phyloP scores from a whole-genome alignment of 2,329 filamentous ascomycete species.

The Trichoderma oligosporum region DNA sequence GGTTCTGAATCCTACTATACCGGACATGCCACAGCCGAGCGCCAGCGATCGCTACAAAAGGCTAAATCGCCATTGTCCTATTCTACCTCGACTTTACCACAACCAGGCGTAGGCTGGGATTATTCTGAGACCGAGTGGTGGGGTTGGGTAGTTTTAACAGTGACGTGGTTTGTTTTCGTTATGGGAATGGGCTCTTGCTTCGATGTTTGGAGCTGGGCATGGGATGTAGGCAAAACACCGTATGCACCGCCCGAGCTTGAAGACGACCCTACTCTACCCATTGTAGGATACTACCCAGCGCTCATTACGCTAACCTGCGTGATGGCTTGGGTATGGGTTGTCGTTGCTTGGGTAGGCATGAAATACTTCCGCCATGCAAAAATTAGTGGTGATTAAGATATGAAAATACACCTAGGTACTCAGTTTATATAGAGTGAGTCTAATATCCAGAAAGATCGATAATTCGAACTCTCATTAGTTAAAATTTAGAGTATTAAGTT shows the following conservation, averaged over 20 bases:
- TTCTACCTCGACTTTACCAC: slow-evolving; percentile 45
- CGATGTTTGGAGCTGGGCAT: slow-evolving; percentile 96
- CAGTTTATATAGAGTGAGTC: too few species aligned
- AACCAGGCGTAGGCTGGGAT: slow-evolving; percentile 65
- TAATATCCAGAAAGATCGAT: too few species aligned
- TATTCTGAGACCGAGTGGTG: slow-evolving; percentile 96
- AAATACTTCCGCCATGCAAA: slow-evolving; percentile 99
- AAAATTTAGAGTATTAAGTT: too few species aligned
- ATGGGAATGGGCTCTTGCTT: slow-evolving; percentile 94
- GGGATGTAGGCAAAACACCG: slow-evolving; percentile 95
- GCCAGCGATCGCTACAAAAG: slow-evolving; percentile 48
- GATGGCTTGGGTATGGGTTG: slow-evolving; percentile 99
- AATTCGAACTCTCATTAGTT: too few species aligned
- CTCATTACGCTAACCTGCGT: slow-evolving; percentile 88
- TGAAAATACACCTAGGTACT: neutral
- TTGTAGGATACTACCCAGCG: slow-evolving; percentile 95
- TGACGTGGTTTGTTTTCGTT: slow-evolving; percentile 95
- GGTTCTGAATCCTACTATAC: slow-evolving; percentile 62
- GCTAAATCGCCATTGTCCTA: slow-evolving; percentile 60
- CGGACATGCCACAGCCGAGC: slow-evolving; percentile 39
- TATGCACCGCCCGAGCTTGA: slow-evolving; percentile 94
- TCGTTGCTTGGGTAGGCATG: slow-evolving; percentile 97
- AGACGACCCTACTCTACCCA: slow-evolving; percentile 89
- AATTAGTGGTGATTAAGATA: slow-evolving; percentile 60
- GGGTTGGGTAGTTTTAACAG: slow-evolving; percentile 88